These are phyloP conservation scores for Dacryopinax spathularia DNA, from an alignment of 768 basidiomycete species.

Conservation along the genomic window DNA sequence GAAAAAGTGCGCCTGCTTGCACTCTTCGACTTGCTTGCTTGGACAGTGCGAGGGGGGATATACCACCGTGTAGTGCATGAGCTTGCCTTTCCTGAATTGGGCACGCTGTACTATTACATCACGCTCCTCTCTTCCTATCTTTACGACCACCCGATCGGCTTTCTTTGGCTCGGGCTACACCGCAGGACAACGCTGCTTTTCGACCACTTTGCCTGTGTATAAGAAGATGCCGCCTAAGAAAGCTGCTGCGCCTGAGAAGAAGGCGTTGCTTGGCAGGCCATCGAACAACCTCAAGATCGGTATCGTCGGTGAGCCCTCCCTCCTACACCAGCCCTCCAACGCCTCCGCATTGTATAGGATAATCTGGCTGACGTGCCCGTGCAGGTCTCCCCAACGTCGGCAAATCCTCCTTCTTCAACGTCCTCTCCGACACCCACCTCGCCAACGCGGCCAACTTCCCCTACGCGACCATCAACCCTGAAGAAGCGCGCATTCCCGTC, in stretches of 20 bases:
- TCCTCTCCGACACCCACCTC: slow-evolving; percentile 78
- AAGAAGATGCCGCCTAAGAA: slow-evolving; percentile 85
- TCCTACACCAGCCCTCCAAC: no score
- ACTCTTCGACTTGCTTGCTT: neutral
- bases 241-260: slow-evolving; percentile 62
- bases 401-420: slow-evolving; percentile 99
- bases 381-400: slow-evolving; percentile 90
- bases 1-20: neutral
- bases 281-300: slow-evolving; percentile 97
- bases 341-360: neutral
- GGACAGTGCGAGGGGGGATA: neutral
- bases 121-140: neutral
- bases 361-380: neutral
- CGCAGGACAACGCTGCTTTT: neutral
- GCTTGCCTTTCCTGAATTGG: neutral
- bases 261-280: slow-evolving; percentile 73
- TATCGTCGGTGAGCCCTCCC: slow-evolving; percentile 72
- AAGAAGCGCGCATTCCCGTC: slow-evolving; percentile 83
- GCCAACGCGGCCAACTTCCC: slow-evolving; percentile 97
- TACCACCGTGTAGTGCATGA: neutral
- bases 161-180: neutral
- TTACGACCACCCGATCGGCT: neutral
- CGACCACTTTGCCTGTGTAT: slow-evolving; percentile 7
- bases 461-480: slow-evolving; percentile 85
- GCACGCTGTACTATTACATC: neutral